phyloP scores from a whole-genome alignment of 176 grass and related monocot species.

The Bothriochloa decipiens region DNA sequence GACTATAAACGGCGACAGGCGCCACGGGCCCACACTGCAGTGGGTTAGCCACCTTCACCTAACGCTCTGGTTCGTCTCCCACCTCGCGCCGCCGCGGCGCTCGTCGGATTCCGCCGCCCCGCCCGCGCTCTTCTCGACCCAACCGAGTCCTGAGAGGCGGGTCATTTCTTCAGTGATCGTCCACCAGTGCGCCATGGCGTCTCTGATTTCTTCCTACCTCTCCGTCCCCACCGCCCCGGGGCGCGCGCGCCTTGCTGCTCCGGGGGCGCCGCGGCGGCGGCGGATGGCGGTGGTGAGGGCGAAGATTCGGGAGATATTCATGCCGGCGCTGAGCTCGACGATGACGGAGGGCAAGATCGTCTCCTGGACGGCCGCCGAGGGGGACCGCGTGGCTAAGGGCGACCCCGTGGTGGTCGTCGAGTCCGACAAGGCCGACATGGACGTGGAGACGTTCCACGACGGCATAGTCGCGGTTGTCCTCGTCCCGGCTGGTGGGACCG shows the following conservation, averaged over 20 bases:
- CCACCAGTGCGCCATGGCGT: conserved; percentile 38
- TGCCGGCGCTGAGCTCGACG: conserved; percentile 83
- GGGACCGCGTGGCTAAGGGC: conserved; percentile 83
- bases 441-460: conserved; percentile 94
- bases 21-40: conserved; percentile 33
- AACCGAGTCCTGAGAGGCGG: background rate
- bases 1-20: background rate
- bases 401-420: conserved; percentile 92
- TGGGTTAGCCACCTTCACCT: conserved; percentile 27
- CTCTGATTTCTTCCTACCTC: conserved; percentile 33
- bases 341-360: conserved; percentile 93
- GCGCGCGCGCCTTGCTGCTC: background rate
- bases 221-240: conserved; percentile 28
- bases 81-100: conserved; percentile 23
- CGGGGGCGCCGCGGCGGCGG: background rate
- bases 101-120: conserved; percentile 18
- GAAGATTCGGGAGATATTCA: conserved; percentile 96
- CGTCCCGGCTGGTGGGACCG: conserved; percentile 65
- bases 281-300: conserved; percentile 54
- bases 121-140: background rate
- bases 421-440: conserved; percentile 98
- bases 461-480: conserved; percentile 84
- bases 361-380: conserved; percentile 80
- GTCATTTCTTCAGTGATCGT: background rate
- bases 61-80: conserved; percentile 12